Conservation (phyloP, 1,284 basidiomycete species). For the Bondarzewia mesenterica region DNA sequence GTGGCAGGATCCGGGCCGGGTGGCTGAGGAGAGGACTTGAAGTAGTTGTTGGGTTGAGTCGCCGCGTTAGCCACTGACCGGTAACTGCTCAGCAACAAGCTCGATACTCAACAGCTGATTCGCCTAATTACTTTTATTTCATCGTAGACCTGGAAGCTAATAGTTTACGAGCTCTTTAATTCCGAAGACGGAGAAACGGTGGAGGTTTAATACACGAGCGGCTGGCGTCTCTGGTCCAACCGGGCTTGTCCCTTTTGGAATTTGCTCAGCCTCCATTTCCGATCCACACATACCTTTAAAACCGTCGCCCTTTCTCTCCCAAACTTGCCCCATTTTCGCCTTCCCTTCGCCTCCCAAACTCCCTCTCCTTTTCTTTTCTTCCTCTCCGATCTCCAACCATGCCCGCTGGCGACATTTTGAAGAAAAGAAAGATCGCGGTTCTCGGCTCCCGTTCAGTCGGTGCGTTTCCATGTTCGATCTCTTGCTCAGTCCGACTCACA, state of each 20-base stretch:
- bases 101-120: no score
- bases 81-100: no score
- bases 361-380: conserved; percentile 2
- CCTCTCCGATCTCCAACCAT: conserved; percentile 9
- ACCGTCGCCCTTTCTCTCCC: background rate
- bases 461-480: conserved; percentile 29
- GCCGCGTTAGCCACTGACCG: no score
- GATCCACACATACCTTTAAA: background rate
- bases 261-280: background rate
- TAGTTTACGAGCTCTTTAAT: background rate
- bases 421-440: conserved; percentile 80
- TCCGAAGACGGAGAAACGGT: background rate
- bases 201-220: background rate
- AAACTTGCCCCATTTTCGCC: background rate
- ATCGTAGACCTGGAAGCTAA: background rate
- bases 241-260: background rate
- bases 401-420: conserved; percentile 44
- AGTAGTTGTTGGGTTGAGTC: background rate
- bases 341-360: conserved; percentile 10
- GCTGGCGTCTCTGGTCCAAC: background rate
- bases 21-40: background rate
- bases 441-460: conserved; percentile 78
- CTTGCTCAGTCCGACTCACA: conserved; percentile 5
- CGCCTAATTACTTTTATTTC: background rate
- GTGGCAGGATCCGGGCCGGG: no score